These are phyloP conservation scores for Cyclotella kingstonii DNA, from an alignment of 108 stramenopile genomes.

Conservation along the genomic window DNA sequence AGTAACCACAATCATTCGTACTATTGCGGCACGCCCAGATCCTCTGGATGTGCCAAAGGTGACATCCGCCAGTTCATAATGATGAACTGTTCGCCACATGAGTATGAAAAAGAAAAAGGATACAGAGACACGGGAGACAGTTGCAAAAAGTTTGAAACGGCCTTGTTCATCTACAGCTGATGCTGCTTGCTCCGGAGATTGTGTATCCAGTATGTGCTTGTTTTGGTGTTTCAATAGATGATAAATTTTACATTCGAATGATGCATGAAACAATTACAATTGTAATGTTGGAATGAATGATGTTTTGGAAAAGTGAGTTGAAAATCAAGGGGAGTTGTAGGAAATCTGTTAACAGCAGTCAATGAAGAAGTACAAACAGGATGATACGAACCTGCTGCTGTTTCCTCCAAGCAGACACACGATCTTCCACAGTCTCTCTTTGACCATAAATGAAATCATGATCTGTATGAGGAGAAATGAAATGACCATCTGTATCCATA, in stretches of 20 bases:
- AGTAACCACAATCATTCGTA: conserved; percentile 45
- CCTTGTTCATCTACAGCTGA: conserved; percentile 65
- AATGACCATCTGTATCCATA: background rate
- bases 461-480: background rate
- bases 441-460: conserved; percentile 18
- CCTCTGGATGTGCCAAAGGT: conserved; percentile 36
- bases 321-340: conserved; percentile 1
- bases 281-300: background rate
- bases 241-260: conserved; percentile 10
- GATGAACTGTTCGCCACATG: conserved; percentile 82
- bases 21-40: conserved; percentile 3
- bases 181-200: conserved; percentile 27
- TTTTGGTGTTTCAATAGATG: background rate
- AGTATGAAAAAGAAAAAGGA: conserved; percentile 79
- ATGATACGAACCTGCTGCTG: conserved; percentile 49
- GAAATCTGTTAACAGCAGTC: no score
- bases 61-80: conserved; percentile 79
- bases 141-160: conserved; percentile 68
- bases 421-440: conserved; percentile 80
- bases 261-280: background rate
- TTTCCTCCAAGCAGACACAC: conserved; percentile 64
- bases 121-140: conserved; percentile 71
- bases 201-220: conserved; percentile 29
- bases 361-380: background rate
- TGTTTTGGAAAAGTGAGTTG: conserved; percentile 1